Percentiles rank a stretch among this genome's conserved stretches.
phyloP scores from a whole-genome alignment of 2,329 filamentous ascomycete genomes.

The Exophiala bonariae region DNA sequence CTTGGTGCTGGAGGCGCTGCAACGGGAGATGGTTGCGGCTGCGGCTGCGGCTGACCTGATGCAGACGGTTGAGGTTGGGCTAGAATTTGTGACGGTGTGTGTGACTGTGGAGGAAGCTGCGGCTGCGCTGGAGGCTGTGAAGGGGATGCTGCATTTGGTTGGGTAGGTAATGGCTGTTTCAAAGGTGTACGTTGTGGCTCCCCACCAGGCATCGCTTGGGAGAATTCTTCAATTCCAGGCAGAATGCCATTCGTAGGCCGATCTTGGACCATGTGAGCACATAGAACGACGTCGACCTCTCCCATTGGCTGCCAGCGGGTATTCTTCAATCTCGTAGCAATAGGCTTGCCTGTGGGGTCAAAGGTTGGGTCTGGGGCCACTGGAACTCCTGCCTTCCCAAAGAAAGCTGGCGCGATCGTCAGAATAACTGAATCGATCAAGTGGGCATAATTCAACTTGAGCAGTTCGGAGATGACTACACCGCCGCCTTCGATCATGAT shows the following conservation, averaged over 20 bases:
- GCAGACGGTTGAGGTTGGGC: too few species aligned
- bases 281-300: conserved; percentile 75
- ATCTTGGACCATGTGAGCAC: conserved; percentile 57
- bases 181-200: too few species aligned
- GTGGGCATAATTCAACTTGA: conserved; percentile 61
- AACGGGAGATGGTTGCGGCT: too few species aligned
- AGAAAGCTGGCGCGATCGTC: conserved; percentile 85
- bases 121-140: too few species aligned
- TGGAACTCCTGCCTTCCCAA: conserved; percentile 79
- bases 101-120: too few species aligned
- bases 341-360: conserved; percentile 56
- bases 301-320: conserved; percentile 77
- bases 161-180: too few species aligned
- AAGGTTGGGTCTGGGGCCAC: conserved; percentile 63
- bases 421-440: conserved; percentile 78
- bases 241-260: conserved; percentile 19
- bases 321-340: conserved; percentile 61
- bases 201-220: conserved; percentile 4
- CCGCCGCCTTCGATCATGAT: conserved; percentile 93
- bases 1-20: too few species aligned
- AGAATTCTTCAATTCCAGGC: conserved; percentile 20
- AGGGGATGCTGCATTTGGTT: too few species aligned
- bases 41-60: too few species aligned
- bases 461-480: conserved; percentile 75
- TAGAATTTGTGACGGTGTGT: too few species aligned